Percentiles rank a stretch among this genome's conserved stretches.
Evolutionary conservation across 768 basidiomycete species (phyloP).

Genomic region (Phaffia tasmanica): DNA sequence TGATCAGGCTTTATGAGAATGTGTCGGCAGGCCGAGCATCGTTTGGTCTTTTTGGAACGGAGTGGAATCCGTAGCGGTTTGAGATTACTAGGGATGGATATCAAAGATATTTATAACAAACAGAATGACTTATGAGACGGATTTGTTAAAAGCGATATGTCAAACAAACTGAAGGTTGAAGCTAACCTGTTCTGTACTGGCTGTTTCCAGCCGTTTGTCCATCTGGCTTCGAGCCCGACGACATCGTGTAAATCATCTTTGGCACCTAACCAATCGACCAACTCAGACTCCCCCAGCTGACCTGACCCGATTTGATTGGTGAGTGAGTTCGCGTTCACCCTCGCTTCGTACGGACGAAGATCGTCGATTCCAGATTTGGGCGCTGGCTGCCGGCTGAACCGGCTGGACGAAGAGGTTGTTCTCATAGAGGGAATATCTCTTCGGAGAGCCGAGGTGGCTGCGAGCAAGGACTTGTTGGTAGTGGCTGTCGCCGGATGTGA

Average conservation of each 20-base stretch:
- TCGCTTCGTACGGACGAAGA: slow-evolving; percentile 5
- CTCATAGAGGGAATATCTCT: slow-evolving; percentile 9
- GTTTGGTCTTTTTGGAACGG: slow-evolving; percentile 86
- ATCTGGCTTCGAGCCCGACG: slow-evolving; percentile 63
- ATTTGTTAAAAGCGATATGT: background rate
- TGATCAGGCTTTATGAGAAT: slow-evolving; percentile 97
- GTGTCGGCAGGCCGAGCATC: slow-evolving; percentile 85
- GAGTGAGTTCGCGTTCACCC: background rate
- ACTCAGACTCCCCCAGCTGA: slow-evolving; percentile 36
- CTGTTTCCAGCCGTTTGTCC: slow-evolving; percentile 66
- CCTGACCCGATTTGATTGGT: slow-evolving; percentile 14
- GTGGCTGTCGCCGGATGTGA: background rate
- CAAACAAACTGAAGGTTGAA: background rate
- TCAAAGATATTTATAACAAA: background rate
- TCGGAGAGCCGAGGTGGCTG: slow-evolving; percentile 18
- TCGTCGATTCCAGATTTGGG: slow-evolving; percentile 4
- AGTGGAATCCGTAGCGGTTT: slow-evolving; percentile 82
- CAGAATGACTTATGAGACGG: slow-evolving; percentile 9
- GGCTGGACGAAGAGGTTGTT: background rate
- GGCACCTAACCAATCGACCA: slow-evolving; percentile 59
- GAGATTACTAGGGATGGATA: slow-evolving; percentile 49
- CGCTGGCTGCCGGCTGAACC: too few relatives aligned
- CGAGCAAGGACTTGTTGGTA: slow-evolving; percentile 8
- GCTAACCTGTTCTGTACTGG: slow-evolving; percentile 56
- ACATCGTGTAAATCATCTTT: slow-evolving; percentile 47